Evolutionary conservation across 2,329 filamentous ascomycete genomes (phyloP), one percentile per base, ranked within the genome.

Genomic region (Claviceps citrina): DNA sequence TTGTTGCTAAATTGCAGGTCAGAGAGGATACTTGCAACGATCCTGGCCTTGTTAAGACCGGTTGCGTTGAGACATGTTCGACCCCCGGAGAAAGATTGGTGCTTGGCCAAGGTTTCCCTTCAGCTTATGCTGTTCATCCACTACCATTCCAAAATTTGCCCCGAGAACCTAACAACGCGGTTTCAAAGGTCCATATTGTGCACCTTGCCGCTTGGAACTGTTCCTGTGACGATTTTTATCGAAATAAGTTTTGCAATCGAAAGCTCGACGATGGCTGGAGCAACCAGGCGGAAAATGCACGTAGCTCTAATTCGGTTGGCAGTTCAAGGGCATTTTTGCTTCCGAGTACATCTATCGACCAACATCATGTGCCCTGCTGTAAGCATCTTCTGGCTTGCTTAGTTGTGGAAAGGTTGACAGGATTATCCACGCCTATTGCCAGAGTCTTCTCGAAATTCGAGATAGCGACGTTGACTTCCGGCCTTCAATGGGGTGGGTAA

Each of bases 331-430:
- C 7, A n/a, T 18, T 10, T 5, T 12, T 20, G 18, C 36, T 8
- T 5, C 13, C 15, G 18, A 12, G 20, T 19, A 13, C 24, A 18
- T 30, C 27, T n/a, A 22, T 19, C 6, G 51, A 49, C 3, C 53
- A 45, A 1, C 53, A 49, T 8, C 53, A 60, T 28, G 62, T 70
- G 43, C 71, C 76, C 50, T 83, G 61, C 41, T 98, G 89, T 57
- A 95, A 95, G 62, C 89, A 98, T 59, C 60, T 96, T 5, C 70
- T 96, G 13, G 89, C 89, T 1, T 93, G 84, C 56, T 60, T 89
- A 31, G 57, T 96, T 41, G 78, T 70, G 5, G 78, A 84, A 55
- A 65, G 68, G 35, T 87, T 83, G 64, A 55, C 54, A 0, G 57
- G 46, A 3, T 56, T 77, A 22, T 70, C 51, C 1, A 73, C 71